A percentile compares a stretch with the other conserved stretches of the same genome.
Conservation (phyloP, 768 basidiomycete genomes). For the Exsudoporus frostii region DNA sequence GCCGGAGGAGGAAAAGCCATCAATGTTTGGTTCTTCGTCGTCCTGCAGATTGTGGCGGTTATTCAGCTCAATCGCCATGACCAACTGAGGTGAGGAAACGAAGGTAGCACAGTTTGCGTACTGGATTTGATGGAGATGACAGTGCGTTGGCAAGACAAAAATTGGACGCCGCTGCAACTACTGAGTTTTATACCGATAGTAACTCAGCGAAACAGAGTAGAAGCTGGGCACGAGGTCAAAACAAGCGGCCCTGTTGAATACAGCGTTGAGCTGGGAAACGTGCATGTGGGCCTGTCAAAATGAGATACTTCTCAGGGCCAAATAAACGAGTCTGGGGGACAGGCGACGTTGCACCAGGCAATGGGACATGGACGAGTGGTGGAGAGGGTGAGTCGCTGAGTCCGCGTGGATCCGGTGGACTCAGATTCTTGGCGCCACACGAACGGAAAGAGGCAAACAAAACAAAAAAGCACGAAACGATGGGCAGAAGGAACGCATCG, state of each 20-base stretch:
- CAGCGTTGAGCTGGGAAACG: conserved; percentile 25
- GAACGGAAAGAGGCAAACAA: conserved; percentile 11
- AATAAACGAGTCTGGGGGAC: conserved; percentile 7
- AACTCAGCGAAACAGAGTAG: conserved; percentile 39
- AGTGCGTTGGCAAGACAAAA: conserved; percentile 36
- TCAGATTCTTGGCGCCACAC: conserved; percentile 21
- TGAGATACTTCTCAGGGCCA: conserved; percentile 14
- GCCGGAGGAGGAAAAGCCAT: conserved; percentile 10
- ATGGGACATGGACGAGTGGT: conserved; percentile 1
- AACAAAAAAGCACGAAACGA: conserved; percentile 7
- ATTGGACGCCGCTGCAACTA: conserved; percentile 37
- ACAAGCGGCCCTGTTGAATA: conserved; percentile 32
- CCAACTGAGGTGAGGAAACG: conserved; percentile 2
- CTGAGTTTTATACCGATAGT: conserved; percentile 40
- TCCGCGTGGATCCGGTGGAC: conserved; percentile 22
- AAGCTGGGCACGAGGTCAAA: conserved; percentile 36
- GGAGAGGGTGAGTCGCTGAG: conserved; percentile 23
- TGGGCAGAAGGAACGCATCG: conserved; percentile 12
- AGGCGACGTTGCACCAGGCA: conserved; percentile 7
- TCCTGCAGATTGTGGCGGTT: conserved; percentile 23
- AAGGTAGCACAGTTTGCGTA: conserved; percentile 13
- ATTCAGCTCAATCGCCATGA: conserved; percentile 30
- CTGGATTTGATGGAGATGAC: conserved; percentile 30
- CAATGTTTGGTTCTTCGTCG: conserved; percentile 11
- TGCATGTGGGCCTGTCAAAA: conserved; percentile 10